A percentile compares a stretch with the other conserved stretches of the same genome.
These are phyloP conservation scores for Mycena polygramma DNA, from an alignment of 768 basidiomycete species.

Conservation along the genomic window DNA sequence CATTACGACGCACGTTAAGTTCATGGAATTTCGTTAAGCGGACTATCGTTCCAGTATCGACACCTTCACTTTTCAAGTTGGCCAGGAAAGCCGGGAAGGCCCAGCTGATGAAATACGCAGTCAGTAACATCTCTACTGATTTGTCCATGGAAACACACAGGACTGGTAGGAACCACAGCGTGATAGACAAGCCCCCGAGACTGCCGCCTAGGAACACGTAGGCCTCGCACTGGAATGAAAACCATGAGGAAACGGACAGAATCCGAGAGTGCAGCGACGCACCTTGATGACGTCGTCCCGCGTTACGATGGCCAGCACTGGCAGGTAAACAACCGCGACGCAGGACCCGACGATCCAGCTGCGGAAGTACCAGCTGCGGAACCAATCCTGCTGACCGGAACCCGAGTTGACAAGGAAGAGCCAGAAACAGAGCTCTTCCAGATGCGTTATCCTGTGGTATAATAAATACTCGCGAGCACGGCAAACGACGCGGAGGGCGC, in stretches of 20 bases:
- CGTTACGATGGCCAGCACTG: conserved; percentile 75
- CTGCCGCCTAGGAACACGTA: conserved; percentile 79
- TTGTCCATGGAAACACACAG: conserved; percentile 57
- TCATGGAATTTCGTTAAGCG: conserved; percentile 86
- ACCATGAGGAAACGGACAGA: neutral
- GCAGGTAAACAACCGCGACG: conserved; percentile 74
- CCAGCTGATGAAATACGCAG: conserved; percentile 55
- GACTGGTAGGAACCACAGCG: conserved; percentile 80
- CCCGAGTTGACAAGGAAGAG: conserved; percentile 81
- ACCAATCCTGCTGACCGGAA: conserved; percentile 79
- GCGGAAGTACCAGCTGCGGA: conserved; percentile 80
- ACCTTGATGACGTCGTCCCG: conserved; percentile 72
- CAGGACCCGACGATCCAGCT: conserved; percentile 77
- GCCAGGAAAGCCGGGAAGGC: conserved; percentile 75
- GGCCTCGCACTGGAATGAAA: conserved; percentile 69
- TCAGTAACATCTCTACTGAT: conserved; percentile 20
- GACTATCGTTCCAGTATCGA: conserved; percentile 75
- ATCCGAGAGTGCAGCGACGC: conserved; percentile 27
- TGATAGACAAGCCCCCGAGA: conserved; percentile 76
- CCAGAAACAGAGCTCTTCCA: conserved; percentile 93
- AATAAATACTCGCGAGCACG: neutral
- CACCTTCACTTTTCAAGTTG: conserved; percentile 70
- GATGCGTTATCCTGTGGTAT: conserved; percentile 73
- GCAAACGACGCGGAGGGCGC: conserved; percentile 38
- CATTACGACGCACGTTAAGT: conserved; percentile 72